phyloP scores from a whole-genome alignment of 2,329 filamentous ascomycete species.

The Colletotrichum eremochloae region DNA sequence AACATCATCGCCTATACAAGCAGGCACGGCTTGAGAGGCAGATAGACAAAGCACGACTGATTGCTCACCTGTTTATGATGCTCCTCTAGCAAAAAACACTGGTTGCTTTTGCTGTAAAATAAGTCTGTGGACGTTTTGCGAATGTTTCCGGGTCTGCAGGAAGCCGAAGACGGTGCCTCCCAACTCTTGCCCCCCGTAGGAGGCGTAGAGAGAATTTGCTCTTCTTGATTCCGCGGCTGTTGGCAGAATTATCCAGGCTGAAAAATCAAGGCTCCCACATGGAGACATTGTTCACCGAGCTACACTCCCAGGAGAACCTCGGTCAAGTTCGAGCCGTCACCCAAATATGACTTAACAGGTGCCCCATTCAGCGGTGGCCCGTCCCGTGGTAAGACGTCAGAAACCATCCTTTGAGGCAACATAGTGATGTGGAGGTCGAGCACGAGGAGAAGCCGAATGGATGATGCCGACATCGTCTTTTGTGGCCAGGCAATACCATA shows the following conservation, averaged over 20 bases:
- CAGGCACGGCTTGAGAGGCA: background rate
- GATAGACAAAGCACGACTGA: background rate
- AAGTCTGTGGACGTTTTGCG: background rate
- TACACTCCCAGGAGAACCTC: background rate
- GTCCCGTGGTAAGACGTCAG: background rate
- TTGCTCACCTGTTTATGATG: background rate
- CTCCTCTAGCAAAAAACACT: background rate
- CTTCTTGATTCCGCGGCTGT: background rate
- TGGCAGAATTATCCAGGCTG: background rate
- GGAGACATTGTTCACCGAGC: background rate
- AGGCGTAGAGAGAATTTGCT: background rate
- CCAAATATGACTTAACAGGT: background rate
- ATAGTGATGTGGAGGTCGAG: background rate
- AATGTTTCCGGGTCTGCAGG: background rate
- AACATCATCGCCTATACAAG: background rate
- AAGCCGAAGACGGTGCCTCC: background rate
- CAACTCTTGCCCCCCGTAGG: background rate
- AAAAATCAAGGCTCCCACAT: background rate
- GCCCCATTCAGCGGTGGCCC: background rate
- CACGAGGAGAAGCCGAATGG: too few relatives aligned
- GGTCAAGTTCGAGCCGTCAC: background rate
- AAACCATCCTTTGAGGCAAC: background rate
- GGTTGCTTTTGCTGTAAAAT: background rate
- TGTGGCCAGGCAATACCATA: background rate
- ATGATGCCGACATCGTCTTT: background rate